Evolutionary conservation across 2,329 filamentous ascomycete genomes (phyloP).

Genomic region (Aspergillaceae sp.): DNA sequence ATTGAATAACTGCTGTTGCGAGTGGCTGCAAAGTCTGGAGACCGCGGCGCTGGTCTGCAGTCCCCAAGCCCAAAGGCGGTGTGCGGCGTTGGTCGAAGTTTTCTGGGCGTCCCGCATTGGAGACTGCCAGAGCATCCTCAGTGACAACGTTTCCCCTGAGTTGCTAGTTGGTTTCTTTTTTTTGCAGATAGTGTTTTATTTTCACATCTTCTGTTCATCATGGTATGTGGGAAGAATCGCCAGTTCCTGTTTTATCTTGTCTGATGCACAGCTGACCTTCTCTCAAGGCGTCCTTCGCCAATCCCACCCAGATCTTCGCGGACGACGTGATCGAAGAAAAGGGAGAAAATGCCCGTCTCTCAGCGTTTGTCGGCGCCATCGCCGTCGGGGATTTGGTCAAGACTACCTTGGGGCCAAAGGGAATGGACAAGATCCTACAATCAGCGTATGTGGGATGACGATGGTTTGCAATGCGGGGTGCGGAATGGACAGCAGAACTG

Average conservation of each 20-base stretch:
- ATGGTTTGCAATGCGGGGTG: conserved; percentile 2
- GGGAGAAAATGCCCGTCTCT: conserved; percentile 96
- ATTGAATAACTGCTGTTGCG: too few relatives aligned
- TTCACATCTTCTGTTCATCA: conserved; percentile 15
- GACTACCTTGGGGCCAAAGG: conserved; percentile 92
- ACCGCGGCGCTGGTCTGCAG: not conserved
- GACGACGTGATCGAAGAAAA: conserved; percentile 97
- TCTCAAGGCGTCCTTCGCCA: conserved; percentile 40
- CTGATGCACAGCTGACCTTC: conserved; percentile 5
- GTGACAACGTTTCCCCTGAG: conserved; percentile 7
- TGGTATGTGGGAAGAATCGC: conserved; percentile 16
- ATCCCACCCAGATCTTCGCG: conserved; percentile 95
- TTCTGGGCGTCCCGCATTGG: conserved; percentile 17
- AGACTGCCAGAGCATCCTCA: not conserved
- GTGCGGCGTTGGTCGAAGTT: conserved; percentile 11
- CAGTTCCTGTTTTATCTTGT: not conserved
- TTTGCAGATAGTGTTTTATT: conserved; percentile 10
- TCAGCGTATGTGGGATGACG: conserved; percentile 60
- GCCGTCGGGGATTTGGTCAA: conserved; percentile 96
- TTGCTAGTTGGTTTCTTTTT: conserved; percentile 10
- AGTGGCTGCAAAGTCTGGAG: not conserved
- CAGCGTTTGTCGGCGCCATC: conserved; percentile 97
- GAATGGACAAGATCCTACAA: conserved; percentile 97
- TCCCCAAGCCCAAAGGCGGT: conserved; percentile 8
- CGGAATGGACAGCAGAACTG: conserved; percentile 11